Base-by-base conservation (phyloP, 345 rosid genomes). In the Dipteronia dyeriana region DNA sequence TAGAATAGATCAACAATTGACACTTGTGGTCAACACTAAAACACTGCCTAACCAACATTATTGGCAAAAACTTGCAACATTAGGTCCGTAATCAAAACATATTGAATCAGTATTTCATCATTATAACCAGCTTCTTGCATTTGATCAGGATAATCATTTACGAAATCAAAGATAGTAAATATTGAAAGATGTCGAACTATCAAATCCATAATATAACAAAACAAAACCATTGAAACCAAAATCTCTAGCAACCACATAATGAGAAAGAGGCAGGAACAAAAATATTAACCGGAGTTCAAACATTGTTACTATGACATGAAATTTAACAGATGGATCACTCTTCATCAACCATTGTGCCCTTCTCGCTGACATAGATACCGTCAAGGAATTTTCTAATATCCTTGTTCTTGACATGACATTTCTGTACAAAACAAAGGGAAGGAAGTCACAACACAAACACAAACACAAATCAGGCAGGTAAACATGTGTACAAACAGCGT, bases 371-470 rank as follows among this genome's bases (percentile, higher is more conserved):
- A 56, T 78, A 78, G 49, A 78, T 78, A 25, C 81, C 81, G 34
- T 78, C 81, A 64, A 78, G 76, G 65, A 78, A 78, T 45, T 78
- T 78, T 23, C 81, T 60, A 71, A 78, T 78, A 57, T 78, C 81
- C 43, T 68, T 68, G 20, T 68, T 68, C 71, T 68, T 68, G 16
- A 68, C 71, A 68, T 68, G 71, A 22, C 71, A 68, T 68, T 68
- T 68, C 71, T 68, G 71, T 68, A 0, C 45, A 38, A 68, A 41
- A 63, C 60, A 26, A 2, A 63, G 5, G 34, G 39, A 1, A 63
- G 26, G 34, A 9, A 59, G 19, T 63, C 67, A 63, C 9, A 62
- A 62, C 31, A 62, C 3, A 8, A 61, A n/a, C n/a, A n/a, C n/a
- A n/a, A n/a, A n/a, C 25, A 23, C 45, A 7, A 41, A 41, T 41